Evolutionary conservation across 345 rosid species (phyloP), one percentile per base, ranked within the genome.

Genomic region (Salix purpurea): DNA sequence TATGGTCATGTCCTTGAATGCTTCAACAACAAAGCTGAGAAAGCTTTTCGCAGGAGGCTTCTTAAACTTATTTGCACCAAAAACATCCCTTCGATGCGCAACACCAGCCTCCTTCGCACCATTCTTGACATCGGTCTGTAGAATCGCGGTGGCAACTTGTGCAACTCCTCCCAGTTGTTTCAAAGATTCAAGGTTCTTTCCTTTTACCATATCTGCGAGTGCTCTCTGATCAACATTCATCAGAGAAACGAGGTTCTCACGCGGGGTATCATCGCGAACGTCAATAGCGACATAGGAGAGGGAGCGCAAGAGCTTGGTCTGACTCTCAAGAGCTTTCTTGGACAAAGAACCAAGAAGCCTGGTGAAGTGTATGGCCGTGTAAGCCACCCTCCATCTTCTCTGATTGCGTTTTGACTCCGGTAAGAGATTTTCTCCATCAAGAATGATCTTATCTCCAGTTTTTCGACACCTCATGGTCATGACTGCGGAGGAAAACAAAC

Each of bases 291-390:
- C 75, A 19, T 77, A 72, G 36, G 87, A 75, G 14, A 50, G 82
- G 60, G 80, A 40, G 12, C 62, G 85, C 73, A 82, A 18, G 26
- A 82, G 37, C 40, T 60, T 76, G 10, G 64, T 30, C 9, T 39
- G 79, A 44, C 46, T 50, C 6, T 67, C 79, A 23, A 77, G 39
- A 15, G 76, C 76, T 19, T 75, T 75, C 56, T 19, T 80, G 60
- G 83, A 69, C 37, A 85, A 54, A 30, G 87, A 82, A 78, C 78
- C 85, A 67, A 85, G 81, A 82, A 34, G 66, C 78, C 87, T 80
- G 12, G 82, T 76, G n/a, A 67, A 82, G 28, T 40, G 82, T 28
- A 85, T 69, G 48, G 81, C 82, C n/a, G 71, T 72, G 36, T 77
- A 79, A 26, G 80, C 85, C 56, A 73, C 37, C 44, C 82, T 44